Evolutionary conservation across 2,329 filamentous ascomycete genomes (phyloP).

Genomic region (Fusarium aywerte): DNA sequence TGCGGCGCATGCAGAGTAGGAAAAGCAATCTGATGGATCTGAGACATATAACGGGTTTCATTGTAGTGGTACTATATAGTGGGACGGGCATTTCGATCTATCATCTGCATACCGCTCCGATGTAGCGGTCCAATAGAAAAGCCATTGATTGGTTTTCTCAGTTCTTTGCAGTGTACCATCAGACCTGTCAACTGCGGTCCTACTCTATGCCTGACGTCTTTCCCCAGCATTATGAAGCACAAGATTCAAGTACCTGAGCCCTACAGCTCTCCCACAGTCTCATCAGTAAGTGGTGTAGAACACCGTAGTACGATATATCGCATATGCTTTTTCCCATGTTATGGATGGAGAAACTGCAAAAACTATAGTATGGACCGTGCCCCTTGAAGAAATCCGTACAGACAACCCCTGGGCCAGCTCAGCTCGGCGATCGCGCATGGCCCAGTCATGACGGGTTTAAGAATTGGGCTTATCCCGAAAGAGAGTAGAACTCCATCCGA

Average conservation of each 20-base stretch:
- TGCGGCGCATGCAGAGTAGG: not conserved
- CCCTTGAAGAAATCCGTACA: not conserved
- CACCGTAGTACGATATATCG: too few species aligned
- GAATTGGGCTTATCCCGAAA: not conserved
- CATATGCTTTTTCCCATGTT: not conserved
- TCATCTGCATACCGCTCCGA: not conserved
- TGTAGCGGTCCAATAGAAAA: not conserved
- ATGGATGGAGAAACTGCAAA: not conserved
- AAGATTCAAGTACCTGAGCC: not conserved
- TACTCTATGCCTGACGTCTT: not conserved
- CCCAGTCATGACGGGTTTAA: not conserved
- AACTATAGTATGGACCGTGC: not conserved
- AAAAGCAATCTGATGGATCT: not conserved
- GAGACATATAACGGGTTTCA: conserved; percentile 1
- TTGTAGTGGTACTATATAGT: not conserved
- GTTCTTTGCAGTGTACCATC: not conserved
- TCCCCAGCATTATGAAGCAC: not conserved
- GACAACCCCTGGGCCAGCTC: not conserved
- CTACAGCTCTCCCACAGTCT: too few species aligned
- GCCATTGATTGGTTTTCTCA: not conserved
- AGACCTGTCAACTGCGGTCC: not conserved
- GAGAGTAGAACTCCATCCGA: not conserved
- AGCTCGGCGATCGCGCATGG: not conserved
- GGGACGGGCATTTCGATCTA: not conserved
- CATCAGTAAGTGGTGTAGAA: fast-evolving